Percentiles rank a stretch among this genome's conserved stretches.
Conservation (phyloP, 108 stramenopile species). For the Mediolabrus comicus region DNA sequence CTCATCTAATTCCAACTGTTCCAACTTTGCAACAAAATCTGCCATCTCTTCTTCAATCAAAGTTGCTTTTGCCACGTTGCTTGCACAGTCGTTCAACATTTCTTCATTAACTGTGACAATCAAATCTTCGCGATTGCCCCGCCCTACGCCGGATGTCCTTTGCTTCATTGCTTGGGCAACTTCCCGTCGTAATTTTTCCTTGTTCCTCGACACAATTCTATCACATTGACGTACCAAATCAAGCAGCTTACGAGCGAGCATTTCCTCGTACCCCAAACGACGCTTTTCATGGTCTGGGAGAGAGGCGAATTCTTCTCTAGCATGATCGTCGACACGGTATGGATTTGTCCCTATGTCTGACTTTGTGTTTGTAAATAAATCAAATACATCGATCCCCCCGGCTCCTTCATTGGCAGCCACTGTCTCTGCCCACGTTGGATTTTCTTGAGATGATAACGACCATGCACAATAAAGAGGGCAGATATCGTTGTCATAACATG, state of each 20-base stretch:
- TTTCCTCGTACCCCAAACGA: conserved; percentile 71
- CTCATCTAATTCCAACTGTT: conserved; percentile 43
- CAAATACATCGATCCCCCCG: conserved; percentile 79
- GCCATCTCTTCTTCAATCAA: conserved; percentile 60
- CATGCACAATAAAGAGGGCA: conserved; percentile 88
- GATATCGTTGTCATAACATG: conserved; percentile 82
- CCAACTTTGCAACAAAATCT: conserved; percentile 32
- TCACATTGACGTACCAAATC: conserved; percentile 81
- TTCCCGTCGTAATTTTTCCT: conserved; percentile 80
- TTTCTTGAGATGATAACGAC: conserved; percentile 35
- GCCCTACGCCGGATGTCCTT: conserved; percentile 39
- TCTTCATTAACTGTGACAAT: conserved; percentile 46
- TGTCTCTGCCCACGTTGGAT: conserved; percentile 40
- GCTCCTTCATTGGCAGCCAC: conserved; percentile 44
- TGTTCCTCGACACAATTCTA: conserved; percentile 70
- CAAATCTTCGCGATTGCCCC: conserved; percentile 53
- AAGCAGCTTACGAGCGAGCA: conserved; percentile 68
- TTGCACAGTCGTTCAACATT: conserved; percentile 54
- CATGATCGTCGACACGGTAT: conserved; percentile 61
- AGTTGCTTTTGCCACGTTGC: conserved; percentile 54
- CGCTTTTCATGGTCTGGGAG: conserved; percentile 77
- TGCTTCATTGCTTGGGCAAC: conserved; percentile 56
- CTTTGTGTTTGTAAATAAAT: conserved; percentile 89
- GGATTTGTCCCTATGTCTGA: conserved; percentile 79
- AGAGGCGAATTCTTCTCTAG: conserved; percentile 60